Evolutionary conservation across 2,329 filamentous ascomycete species (phyloP).

Genomic region (Pseudogymnoascus sp.): DNA sequence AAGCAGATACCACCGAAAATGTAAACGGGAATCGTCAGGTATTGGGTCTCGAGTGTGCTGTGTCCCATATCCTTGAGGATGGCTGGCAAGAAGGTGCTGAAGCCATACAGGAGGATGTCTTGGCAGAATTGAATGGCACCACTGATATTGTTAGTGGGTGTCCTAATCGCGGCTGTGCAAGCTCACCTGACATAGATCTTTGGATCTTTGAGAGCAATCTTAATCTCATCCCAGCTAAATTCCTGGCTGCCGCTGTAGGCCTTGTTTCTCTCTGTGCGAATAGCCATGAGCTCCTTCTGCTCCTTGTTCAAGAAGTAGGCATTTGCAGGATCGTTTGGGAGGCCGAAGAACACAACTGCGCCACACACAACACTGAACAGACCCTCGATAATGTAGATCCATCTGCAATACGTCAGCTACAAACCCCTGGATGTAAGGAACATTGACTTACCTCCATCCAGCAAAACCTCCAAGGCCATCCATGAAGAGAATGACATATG

Average conservation of each 20-base stretch:
- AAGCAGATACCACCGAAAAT: conserved; percentile 40
- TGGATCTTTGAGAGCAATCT: conserved; percentile 37
- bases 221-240: conserved; percentile 41
- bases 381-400: conserved; percentile 40
- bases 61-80: conserved; percentile 35
- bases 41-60: conserved; percentile 31
- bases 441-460: not conserved
- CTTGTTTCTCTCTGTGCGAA: conserved; percentile 36
- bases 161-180: not conserved
- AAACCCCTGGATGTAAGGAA: not conserved
- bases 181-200: conserved; percentile 26
- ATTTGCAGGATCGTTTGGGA: conserved; percentile 37
- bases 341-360: conserved; percentile 35
- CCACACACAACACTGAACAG: conserved; percentile 36
- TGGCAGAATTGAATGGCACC: conserved; percentile 9
- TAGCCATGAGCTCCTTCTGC: conserved; percentile 41
- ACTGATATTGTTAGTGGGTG: not conserved
- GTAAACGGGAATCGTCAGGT: conserved; percentile 38
- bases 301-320: conserved; percentile 40
- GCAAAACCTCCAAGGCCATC: conserved; percentile 7
- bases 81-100: conserved; percentile 35
- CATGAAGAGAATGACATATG: conserved; percentile 11
- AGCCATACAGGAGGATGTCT: conserved; percentile 20
- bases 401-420: not conserved
- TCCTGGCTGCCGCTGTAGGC: conserved; percentile 42